Conservation (phyloP, 345 rosid genomes). For the Reutealis trisperma region DNA sequence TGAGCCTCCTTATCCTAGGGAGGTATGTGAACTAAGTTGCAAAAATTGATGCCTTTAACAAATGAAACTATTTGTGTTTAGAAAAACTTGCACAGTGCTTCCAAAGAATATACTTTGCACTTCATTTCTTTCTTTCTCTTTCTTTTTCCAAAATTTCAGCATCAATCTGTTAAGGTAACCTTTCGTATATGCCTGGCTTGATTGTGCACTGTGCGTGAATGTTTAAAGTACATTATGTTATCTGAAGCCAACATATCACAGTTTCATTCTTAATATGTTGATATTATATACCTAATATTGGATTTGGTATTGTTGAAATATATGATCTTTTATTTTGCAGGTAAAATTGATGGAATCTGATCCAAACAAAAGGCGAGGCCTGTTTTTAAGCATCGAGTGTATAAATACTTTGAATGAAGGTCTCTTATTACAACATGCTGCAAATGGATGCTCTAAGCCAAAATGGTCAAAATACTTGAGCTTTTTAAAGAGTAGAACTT, state of each 20-base stretch:
- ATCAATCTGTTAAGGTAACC: background rate
- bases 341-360: conserved; percentile 71
- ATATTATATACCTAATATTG: background rate
- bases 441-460: conserved; percentile 76
- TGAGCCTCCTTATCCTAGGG: conserved; percentile 97
- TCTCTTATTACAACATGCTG: conserved; percentile 71
- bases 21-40: conserved; percentile 50
- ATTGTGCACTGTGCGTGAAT: background rate
- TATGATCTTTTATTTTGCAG: conserved; percentile 37
- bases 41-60: background rate
- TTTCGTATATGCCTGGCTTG: background rate
- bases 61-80: background rate
- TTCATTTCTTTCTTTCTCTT: background rate
- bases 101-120: conserved; percentile 1
- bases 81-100: conserved; percentile 8
- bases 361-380: conserved; percentile 50
- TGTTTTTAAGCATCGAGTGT: conserved; percentile 77
- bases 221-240: background rate
- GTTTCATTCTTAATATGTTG: background rate
- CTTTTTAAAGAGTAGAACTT: conserved; percentile 91
- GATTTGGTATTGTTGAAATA: background rate
- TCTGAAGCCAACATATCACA: conserved; percentile 14
- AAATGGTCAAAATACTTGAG: conserved; percentile 89
- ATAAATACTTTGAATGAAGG: conserved; percentile 91
- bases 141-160: background rate